Percentiles rank a stretch among this genome's conserved stretches.
Evolutionary conservation across 129 eudicot genomes (phyloP).

Genomic region (Kitagawia praeruptora): DNA sequence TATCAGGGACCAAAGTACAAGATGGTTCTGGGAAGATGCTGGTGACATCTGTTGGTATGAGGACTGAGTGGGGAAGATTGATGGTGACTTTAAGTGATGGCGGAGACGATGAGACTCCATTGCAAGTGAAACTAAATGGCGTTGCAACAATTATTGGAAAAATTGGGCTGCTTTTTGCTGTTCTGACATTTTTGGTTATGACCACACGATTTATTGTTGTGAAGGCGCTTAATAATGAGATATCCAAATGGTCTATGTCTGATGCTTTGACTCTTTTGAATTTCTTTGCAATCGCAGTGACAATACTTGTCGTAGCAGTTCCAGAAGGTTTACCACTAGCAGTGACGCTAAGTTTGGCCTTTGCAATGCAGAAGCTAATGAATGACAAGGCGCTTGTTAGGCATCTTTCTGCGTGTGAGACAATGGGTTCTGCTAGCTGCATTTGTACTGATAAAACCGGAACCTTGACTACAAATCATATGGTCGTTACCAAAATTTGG

Average conservation of each 20-base stretch:
- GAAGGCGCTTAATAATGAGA: conserved; percentile 28
- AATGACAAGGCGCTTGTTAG: conserved; percentile 66
- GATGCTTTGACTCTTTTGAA: conserved; percentile 59
- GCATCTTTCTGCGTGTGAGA: conserved; percentile 86
- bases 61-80: conserved; percentile 79
- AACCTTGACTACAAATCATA: conserved; percentile 93
- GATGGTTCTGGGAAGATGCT: conserved; percentile 83
- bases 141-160: conserved; percentile 86
- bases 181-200: conserved; percentile 62
- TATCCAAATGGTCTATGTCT: conserved; percentile 36
- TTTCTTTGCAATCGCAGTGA: conserved; percentile 78
- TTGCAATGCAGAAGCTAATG: conserved; percentile 83
- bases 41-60: conserved; percentile 83
- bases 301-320: conserved; percentile 86
- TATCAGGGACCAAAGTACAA: conserved; percentile 82
- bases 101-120: conserved; percentile 79
- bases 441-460: conserved; percentile 97
- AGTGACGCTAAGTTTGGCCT: conserved; percentile 81
- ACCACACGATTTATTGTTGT: conserved; percentile 36
- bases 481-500: conserved; percentile 81
- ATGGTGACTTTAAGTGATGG: conserved; percentile 77
- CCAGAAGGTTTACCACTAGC: conserved; percentile 93
- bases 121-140: conserved; percentile 86
- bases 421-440: conserved; percentile 87
- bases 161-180: conserved; percentile 67